phyloP scores from a whole-genome alignment of 495 filamentous ascomycete species.

The Echria macrotheca region DNA sequence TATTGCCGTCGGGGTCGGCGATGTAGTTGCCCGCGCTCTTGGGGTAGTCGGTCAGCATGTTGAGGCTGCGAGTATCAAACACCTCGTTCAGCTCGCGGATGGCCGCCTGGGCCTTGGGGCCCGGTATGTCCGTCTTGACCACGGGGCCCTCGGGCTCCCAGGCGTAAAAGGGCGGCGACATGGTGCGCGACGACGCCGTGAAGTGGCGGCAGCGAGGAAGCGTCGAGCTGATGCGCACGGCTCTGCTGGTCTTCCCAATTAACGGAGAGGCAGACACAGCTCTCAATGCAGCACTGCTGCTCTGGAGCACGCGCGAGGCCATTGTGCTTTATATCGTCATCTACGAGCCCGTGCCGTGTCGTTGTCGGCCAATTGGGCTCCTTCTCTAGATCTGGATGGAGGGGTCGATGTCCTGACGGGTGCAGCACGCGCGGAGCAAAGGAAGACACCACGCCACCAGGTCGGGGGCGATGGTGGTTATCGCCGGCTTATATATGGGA shows the following conservation, averaged over 20 bases:
- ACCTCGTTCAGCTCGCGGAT: conserved; percentile 63
- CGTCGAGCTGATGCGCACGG: conserved; percentile 4
- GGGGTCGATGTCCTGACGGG: conserved; percentile 4
- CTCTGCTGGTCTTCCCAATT: not conserved
- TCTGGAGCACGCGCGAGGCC: conserved; percentile 3
- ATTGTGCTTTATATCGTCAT: not conserved
- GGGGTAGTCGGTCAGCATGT: conserved; percentile 82
- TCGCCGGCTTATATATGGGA: conserved; percentile 11
- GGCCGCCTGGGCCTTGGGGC: conserved; percentile 68
- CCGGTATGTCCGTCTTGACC: conserved; percentile 76
- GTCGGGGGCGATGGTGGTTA: conserved; percentile 2
- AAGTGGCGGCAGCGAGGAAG: conserved; percentile 19
- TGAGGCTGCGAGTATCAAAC: conserved; percentile 89
- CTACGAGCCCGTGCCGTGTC: not conserved
- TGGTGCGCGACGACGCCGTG: conserved; percentile 27
- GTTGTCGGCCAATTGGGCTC: not conserved
- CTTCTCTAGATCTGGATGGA: not conserved
- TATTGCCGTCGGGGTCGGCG: conserved; percentile 82
- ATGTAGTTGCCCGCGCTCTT: conserved; percentile 74
- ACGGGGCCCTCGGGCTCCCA: conserved; percentile 69
- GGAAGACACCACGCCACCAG: conserved; percentile 8
- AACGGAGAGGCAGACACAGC: not conserved
- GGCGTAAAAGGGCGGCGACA: conserved; percentile 55
- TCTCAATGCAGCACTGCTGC: not conserved
- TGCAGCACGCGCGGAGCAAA: conserved; percentile 3